Evolutionary conservation across 441 rosid species (phyloP), one percentile per base, ranked within the genome.

Genomic region (Jatropha multifida): DNA sequence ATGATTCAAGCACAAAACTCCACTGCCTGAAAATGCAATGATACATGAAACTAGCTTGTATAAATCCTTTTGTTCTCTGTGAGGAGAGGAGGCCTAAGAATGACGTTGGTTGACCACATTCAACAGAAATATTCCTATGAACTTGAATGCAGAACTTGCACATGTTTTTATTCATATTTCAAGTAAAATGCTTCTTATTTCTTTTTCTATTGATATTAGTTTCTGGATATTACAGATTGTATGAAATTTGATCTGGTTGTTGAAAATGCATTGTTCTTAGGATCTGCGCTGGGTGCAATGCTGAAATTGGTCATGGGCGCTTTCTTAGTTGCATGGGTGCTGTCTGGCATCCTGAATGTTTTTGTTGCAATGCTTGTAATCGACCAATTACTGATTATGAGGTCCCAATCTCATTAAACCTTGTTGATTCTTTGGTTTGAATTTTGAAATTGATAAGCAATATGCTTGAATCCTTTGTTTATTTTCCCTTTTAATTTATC

Each of bases 331-430:
- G 97, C 79, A 88, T 92, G 96, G 93, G 87, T 72, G 87, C 87
- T 61, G 83, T 90, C 80, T 96, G 99, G 99, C 99, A 96, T 84
- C 98, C 98, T 26, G 93, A 90, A 83, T 96, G 99, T 84, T 94
- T 96, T 77, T 72, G 97, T 17, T 96, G 98, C 83, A 80, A 78
- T 60, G 87, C 88, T 78, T 96, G 99, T 83, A 85, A 89, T 71
- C 86, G 65, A 59, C 98, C 99, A 51, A 96, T 96, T 66, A 76
- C 88, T 65, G 98, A 94, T 84, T 77, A 87, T 72, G 98, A 94
- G 99, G 99, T 95, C 59, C 32, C 26, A 60, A 76, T 72, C 68
- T 78, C 69, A 32, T 61, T 12, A 51, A 40, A 68, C n/a, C 73
- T 55, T 23, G 56, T 23, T 52, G 48, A 65, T 23, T 27, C n/a